A percentile compares a stretch with the other conserved stretches of the same genome.
phyloP scores from a whole-genome alignment of 352 stramenopile species.

The Phytopythium litorale region DNA sequence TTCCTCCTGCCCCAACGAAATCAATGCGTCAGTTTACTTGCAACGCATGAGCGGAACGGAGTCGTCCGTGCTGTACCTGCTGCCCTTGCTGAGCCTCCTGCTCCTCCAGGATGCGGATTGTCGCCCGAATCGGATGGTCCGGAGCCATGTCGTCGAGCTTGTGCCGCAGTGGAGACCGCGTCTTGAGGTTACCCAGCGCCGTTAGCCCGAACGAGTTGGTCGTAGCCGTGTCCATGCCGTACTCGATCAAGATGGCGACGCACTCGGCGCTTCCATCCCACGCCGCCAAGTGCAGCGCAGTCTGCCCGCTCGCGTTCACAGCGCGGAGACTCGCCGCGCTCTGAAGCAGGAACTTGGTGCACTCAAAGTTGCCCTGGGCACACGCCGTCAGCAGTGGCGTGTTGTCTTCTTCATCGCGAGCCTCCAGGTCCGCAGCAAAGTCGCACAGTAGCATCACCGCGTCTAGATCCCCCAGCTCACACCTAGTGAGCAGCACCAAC shows the following conservation, averaged over 20 bases:
- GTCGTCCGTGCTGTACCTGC: neutral
- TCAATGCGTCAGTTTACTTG: neutral
- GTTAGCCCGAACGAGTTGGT: slow-evolving; percentile 50
- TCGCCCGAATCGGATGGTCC: slow-evolving; percentile 48
- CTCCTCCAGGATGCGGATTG: slow-evolving; percentile 42
- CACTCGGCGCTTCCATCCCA: slow-evolving; percentile 62
- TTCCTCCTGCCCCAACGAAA: neutral
- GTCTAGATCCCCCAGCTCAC: slow-evolving; percentile 61
- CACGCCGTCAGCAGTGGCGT: slow-evolving; percentile 64
- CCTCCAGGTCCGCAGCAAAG: slow-evolving; percentile 59
- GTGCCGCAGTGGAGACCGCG: slow-evolving; percentile 52
- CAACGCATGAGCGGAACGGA: neutral
- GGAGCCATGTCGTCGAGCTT: slow-evolving; percentile 57
- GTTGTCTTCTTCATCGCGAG: slow-evolving; percentile 58
- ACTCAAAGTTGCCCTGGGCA: slow-evolving; percentile 64
- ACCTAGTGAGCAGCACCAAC: slow-evolving; percentile 26
- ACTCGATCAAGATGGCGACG: slow-evolving; percentile 63
- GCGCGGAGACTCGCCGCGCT: slow-evolving; percentile 51
- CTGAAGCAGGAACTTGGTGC: slow-evolving; percentile 66
- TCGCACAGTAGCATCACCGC: slow-evolving; percentile 64
- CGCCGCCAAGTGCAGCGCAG: slow-evolving; percentile 60
- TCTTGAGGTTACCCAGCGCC: slow-evolving; percentile 55
- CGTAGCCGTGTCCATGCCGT: slow-evolving; percentile 41
- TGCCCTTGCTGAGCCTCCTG: slow-evolving; percentile 12
- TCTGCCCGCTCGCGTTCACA: slow-evolving; percentile 42